phyloP scores from a whole-genome alignment of 164 flowering plant species.

The Hamamelis virginiana region DNA sequence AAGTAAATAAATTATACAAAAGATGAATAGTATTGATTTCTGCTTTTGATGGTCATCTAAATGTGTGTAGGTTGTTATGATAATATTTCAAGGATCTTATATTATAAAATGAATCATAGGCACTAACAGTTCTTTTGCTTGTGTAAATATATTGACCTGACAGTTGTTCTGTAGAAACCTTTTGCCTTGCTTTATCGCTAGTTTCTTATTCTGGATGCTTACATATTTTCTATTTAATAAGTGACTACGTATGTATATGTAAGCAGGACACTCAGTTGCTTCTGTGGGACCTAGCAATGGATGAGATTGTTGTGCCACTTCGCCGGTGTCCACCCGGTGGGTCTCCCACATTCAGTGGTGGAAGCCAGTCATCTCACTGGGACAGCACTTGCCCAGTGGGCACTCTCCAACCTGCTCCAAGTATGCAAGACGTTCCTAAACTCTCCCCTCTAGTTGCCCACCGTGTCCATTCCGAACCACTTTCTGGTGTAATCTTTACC shows the following conservation, averaged over 20 bases:
- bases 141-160: too few species aligned
- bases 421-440: conserved; percentile 94
- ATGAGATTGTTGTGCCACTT: conserved; percentile 93
- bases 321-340: conserved; percentile 86
- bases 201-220: too few species aligned
- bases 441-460: conserved; percentile 86
- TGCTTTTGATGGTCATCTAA: too few species aligned
- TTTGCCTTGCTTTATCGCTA: too few species aligned
- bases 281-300: conserved; percentile 92
- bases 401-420: conserved; percentile 89
- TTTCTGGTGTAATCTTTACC: conserved; percentile 83
- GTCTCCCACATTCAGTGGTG: conserved; percentile 84
- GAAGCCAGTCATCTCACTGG: conserved; percentile 90
- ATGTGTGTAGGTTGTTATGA: too few species aligned
- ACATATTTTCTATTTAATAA: too few species aligned
- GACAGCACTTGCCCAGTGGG: conserved; percentile 70
- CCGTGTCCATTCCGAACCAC: conserved; percentile 89
- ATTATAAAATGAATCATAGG: too few species aligned
- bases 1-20: too few species aligned
- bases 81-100: too few species aligned
- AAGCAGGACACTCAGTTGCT: conserved; percentile 90
- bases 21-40: too few species aligned
- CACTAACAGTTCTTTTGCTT: too few species aligned
- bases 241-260: conserved; percentile 4
- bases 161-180: too few species aligned